These are phyloP conservation scores for Santalum album DNA, from an alignment of 164 flowering plant genomes.

Conservation along the genomic window DNA sequence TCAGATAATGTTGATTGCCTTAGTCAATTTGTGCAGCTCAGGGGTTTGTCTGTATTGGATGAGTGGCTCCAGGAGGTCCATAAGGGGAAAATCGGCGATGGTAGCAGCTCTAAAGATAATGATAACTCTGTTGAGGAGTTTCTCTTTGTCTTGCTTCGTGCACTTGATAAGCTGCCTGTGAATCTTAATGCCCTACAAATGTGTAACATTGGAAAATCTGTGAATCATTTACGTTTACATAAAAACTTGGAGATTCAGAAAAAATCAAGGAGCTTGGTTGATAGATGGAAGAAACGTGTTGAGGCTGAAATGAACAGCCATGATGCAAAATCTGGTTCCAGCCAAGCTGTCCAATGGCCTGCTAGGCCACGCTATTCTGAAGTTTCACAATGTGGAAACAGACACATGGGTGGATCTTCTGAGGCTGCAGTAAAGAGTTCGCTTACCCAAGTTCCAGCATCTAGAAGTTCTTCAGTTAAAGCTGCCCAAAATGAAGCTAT, in stretches of 20 bases:
- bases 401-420: not conserved
- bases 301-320: conserved; percentile 25
- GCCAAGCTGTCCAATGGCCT: not conserved
- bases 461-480: not conserved
- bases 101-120: conserved; percentile 47
- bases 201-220: conserved; percentile 87
- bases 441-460: not conserved
- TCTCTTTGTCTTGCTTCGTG: conserved; percentile 74
- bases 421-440: conserved; percentile 4
- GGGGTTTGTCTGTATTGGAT: conserved; percentile 71
- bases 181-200: conserved; percentile 72
- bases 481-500: not conserved
- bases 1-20: conserved; percentile 80
- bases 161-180: conserved; percentile 87
- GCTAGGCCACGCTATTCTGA: not conserved
- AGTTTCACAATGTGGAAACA: not conserved
- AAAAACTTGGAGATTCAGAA: conserved; percentile 36
- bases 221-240: conserved; percentile 51
- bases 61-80: conserved; percentile 93
- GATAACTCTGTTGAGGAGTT: conserved; percentile 77
- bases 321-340: not conserved
- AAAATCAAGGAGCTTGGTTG: conserved; percentile 61
- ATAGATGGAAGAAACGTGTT: conserved; percentile 99
- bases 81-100: conserved; percentile 69
- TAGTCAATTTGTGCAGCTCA: conserved; percentile 66